phyloP scores from a whole-genome alignment of 495 filamentous ascomycete genomes.

The Penicillium ucsense region DNA sequence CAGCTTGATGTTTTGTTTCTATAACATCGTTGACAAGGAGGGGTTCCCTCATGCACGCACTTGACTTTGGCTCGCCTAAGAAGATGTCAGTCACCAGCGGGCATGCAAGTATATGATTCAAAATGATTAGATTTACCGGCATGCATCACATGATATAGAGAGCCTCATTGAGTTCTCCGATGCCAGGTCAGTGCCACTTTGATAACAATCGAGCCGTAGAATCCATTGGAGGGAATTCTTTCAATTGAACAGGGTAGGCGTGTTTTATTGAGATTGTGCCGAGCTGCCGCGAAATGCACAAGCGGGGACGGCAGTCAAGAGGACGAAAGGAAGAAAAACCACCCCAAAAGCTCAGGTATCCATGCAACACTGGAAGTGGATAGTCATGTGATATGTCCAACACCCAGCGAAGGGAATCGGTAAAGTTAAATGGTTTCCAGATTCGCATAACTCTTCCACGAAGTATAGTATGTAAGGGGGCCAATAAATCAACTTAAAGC shows the following conservation, averaged over 20 bases:
- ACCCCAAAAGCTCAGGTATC: constrained; percentile 10
- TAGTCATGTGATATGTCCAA: constrained; percentile 5
- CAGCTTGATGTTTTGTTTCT: constrained; percentile 18
- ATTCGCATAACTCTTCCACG: too few relatives aligned
- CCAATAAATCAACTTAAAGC: too few relatives aligned
- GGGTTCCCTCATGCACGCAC: constrained; percentile 30
- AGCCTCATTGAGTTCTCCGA: constrained; percentile 20
- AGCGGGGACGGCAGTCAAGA: background rate
- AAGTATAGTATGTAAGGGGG: too few relatives aligned
- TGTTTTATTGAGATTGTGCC: background rate
- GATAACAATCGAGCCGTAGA: background rate
- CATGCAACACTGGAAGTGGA: background rate
- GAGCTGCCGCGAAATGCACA: too few relatives aligned
- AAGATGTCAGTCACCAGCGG: background rate
- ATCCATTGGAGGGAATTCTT: background rate
- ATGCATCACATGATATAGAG: constrained; percentile 34
- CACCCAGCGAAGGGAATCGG: background rate
- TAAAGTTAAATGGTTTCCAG: background rate
- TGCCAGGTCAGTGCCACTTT: too few relatives aligned
- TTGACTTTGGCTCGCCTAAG: constrained; percentile 34
- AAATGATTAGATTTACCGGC: constrained; percentile 18
- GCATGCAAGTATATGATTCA: background rate
- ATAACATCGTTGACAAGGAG: constrained; percentile 31
- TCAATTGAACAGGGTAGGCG: background rate
- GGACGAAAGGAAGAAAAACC: background rate